Base-by-base conservation (phyloP, 768 basidiomycete species). In the Sistotremastrum suecicum region DNA sequence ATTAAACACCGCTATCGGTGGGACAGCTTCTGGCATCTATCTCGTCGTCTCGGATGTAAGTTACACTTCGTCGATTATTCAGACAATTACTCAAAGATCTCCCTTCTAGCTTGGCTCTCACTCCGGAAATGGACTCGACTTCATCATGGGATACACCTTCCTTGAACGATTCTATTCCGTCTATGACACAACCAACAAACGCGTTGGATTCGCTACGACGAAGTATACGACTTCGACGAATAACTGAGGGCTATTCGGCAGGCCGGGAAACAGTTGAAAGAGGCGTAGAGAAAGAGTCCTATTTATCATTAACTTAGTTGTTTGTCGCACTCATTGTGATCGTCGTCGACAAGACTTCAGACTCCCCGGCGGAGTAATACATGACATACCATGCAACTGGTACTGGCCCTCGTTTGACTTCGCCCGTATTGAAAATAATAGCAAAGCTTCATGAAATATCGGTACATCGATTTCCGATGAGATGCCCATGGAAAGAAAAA, bases 111-210 rank as follows among this genome's bases (percentile, higher is more conserved):
- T 79, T 37, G 76, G 77, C 34, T 57, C 55, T 44, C 50, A 52
- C 43, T 71, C 66, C 44, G 78, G 78, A 1, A 60, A 65, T 36
- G 78, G 79, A 41, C 67, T 83, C 10, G 77, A 80, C 60, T 81
- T 80, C 56, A 74, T 80, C 38, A 20, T 28, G 31, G 75, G 76
- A 3, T 76, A 74, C 46, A 67, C 56, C 5, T 78, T 72, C 67
- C 56, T 78, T 49, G 73, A 80, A 53, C 71, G 76, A 11, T 80
- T 73, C 68, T 78, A 80, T 58, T 47, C 44, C 45, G 58, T 61
- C 34, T 64, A 54, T 50, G 63, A 64, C 51, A 58, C 60, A 2
- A 55, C 54, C 39, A 62, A 60, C 51, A 46, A 51, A 30, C 60
- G 56, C 44, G 57, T 64, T 39, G 63, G 63, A 5, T 42, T 64